Evolutionary conservation across 345 rosid species (phyloP).

Genomic region (Theobroma cacao): DNA sequence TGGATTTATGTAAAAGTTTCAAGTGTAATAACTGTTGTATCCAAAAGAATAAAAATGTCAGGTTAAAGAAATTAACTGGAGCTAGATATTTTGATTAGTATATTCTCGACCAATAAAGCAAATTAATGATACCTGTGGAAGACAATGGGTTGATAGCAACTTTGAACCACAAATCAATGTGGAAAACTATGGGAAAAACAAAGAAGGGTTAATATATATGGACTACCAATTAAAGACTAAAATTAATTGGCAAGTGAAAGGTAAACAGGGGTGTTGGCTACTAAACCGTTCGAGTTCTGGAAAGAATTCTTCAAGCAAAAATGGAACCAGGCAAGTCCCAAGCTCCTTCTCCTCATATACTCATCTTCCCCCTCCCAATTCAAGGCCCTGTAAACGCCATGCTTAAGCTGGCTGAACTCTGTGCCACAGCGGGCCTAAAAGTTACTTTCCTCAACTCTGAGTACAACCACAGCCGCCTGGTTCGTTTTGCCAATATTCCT

Average conservation of each 20-base stretch:
- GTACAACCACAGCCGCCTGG: constrained; percentile 27
- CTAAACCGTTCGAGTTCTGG: neutral
- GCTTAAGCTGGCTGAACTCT: constrained; percentile 62
- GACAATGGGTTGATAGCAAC: too few relatives aligned
- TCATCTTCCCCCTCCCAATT: constrained; percentile 57
- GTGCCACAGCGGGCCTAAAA: constrained; percentile 36
- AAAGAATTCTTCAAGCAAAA: neutral
- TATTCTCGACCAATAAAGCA: too few relatives aligned
- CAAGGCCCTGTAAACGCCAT: constrained; percentile 69
- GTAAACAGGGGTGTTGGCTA: neutral
- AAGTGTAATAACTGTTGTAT: too few relatives aligned
- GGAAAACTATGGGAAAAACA: too few relatives aligned
- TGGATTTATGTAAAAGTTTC: too few relatives aligned
- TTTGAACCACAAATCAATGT: too few relatives aligned
- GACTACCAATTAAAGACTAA: neutral
- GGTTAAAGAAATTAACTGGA: too few relatives aligned
- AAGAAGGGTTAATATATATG: too few relatives aligned
- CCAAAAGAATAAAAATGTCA: too few relatives aligned
- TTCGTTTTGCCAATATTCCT: constrained; percentile 19
- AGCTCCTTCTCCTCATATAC: constrained; percentile 22
- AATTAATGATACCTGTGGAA: too few relatives aligned
- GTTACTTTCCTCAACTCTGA: constrained; percentile 56
- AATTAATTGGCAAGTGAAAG: too few relatives aligned
- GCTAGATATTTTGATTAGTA: too few relatives aligned
- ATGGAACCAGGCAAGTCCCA: neutral